Conservation (phyloP, 495 filamentous ascomycete species). For the Daldinia decipiens region DNA sequence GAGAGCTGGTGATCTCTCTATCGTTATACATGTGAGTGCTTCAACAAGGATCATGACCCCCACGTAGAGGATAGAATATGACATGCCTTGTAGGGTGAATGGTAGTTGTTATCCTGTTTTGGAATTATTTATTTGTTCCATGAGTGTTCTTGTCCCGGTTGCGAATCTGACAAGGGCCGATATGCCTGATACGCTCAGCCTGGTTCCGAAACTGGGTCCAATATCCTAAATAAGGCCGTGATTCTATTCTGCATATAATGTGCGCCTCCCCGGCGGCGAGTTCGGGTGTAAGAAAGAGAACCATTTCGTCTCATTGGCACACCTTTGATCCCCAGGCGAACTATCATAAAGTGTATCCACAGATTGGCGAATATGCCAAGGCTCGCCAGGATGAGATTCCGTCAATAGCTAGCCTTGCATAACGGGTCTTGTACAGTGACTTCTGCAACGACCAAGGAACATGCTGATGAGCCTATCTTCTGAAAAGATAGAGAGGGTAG, state of each 20-base stretch:
- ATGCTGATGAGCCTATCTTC: slow-evolving; percentile 11
- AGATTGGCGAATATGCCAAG: slow-evolving; percentile 37
- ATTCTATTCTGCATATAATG: slow-evolving; percentile 12
- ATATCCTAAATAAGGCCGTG: slow-evolving; percentile 10
- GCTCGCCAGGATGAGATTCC: slow-evolving; percentile 8
- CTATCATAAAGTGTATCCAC: slow-evolving; percentile 26
- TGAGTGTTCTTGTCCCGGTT: slow-evolving; percentile 23
- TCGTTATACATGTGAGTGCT: slow-evolving; percentile 9
- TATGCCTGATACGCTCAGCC: slow-evolving; percentile 29
- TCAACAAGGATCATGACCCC: slow-evolving; percentile 37
- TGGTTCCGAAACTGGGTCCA: slow-evolving; percentile 22
- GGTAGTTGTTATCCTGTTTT: slow-evolving; percentile 13
- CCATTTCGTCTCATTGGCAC: slow-evolving; percentile 22
- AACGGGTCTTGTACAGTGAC: slow-evolving; percentile 38
- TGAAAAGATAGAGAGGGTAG: slow-evolving; percentile 20
- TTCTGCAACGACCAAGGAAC: slow-evolving; percentile 36
- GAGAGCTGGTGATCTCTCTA: slow-evolving; percentile 26
- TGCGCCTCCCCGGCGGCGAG: slow-evolving; percentile 19
- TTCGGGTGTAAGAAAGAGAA: slow-evolving; percentile 1
- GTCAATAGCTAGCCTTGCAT: slow-evolving; percentile 3
- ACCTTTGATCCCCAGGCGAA: slow-evolving; percentile 7
- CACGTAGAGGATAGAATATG: slow-evolving; percentile 19
- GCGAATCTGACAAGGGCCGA: slow-evolving; percentile 40
- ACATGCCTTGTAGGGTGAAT: slow-evolving; percentile 18
- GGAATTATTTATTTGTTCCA: slow-evolving; percentile 30